These are phyloP conservation scores for Xylaria hypoxylon DNA, from an alignment of 2,329 filamentous ascomycete species.

Conservation along the genomic window DNA sequence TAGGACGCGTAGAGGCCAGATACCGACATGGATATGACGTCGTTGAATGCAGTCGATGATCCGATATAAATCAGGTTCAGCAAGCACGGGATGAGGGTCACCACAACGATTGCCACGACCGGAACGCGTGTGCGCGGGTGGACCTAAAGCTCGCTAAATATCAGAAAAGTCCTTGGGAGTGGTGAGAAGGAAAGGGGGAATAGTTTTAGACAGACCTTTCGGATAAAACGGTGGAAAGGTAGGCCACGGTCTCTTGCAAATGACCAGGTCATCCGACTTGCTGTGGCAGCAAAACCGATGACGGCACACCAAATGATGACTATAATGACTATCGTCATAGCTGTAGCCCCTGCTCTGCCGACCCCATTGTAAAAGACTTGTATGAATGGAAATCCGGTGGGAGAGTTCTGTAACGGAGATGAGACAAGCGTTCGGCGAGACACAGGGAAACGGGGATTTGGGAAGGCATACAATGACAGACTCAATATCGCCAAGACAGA, in stretches of 20 bases:
- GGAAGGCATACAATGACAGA: constrained; percentile 36
- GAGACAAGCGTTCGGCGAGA: constrained; percentile 12
- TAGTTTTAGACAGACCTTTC: constrained; percentile 29
- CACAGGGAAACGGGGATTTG: background rate
- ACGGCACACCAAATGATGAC: constrained; percentile 35
- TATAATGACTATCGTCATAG: constrained; percentile 37
- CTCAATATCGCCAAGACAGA: constrained; percentile 40
- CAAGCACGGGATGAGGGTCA: constrained; percentile 26
- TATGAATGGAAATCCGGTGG: constrained; percentile 40
- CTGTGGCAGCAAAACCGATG: constrained; percentile 37
- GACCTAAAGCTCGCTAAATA: constrained; percentile 11
- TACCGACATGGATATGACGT: constrained; percentile 31
- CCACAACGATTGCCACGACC: constrained; percentile 24
- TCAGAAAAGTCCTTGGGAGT: background rate
- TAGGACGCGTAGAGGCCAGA: constrained; percentile 31
- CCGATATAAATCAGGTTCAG: constrained; percentile 33
- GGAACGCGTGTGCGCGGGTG: constrained; percentile 35
- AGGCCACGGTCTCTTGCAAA: constrained; percentile 40
- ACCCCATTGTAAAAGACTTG: constrained; percentile 35
- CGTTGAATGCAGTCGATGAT: constrained; percentile 30
- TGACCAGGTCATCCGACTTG: constrained; percentile 38
- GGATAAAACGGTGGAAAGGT: constrained; percentile 34
- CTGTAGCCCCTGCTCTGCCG: constrained; percentile 36
- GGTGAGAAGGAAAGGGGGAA: background rate
- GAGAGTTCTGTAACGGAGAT: constrained; percentile 31